Evolutionary conservation across 78 protist species (phyloP), one percentile per base, ranked within the genome.

Genomic region (Blattamonas nauphoetae): DNA sequence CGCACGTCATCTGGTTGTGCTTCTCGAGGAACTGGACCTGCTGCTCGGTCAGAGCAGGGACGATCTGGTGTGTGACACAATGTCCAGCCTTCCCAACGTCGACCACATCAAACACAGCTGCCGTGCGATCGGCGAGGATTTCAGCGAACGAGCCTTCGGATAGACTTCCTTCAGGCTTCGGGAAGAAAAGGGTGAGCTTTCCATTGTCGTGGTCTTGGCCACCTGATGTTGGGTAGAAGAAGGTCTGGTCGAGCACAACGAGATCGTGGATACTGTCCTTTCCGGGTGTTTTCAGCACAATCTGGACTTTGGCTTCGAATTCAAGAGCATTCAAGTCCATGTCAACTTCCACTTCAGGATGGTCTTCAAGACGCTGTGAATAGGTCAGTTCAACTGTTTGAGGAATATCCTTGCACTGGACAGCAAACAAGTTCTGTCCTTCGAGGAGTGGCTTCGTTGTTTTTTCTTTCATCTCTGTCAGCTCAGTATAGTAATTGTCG

Each of bases 171-270:
- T n/a, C n/a, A n/a, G n/a, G n/a, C n/a, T n/a, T n/a, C n/a, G n/a
- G n/a, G n/a, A n/a, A n/a, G n/a, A n/a, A n/a, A n/a, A n/a, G n/a
- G n/a, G n/a, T n/a, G n/a, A 55, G 71, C 71, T 55, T 55, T 21
- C 88, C 91, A 32, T 0, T 36, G 89, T 89, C 91, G 64, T 78
- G 44, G 33, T 79, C 89, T 41, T 89, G 91, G 55, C 91, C 91
- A 0, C 91, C 91, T 29, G 88, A 85, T 4, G 78, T 41, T n/a
- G 91, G 91, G 84, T 89, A 89, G 46, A 85, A 85, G 41, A 1
- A 0, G 4, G 91, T 80, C 85, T 85, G 45, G 3, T 85, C 91
- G 42, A 89, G 41, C 77, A 85, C 36, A 42, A 89, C 71, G 38
- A 55, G 71, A n/a, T n/a, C n/a, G n/a, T n/a, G n/a, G n/a, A n/a